Evolutionary conservation across 1,139 yeast genomes (phyloP), one percentile per base, ranked within the genome.

Genomic region (Candida tetrigidarum): DNA sequence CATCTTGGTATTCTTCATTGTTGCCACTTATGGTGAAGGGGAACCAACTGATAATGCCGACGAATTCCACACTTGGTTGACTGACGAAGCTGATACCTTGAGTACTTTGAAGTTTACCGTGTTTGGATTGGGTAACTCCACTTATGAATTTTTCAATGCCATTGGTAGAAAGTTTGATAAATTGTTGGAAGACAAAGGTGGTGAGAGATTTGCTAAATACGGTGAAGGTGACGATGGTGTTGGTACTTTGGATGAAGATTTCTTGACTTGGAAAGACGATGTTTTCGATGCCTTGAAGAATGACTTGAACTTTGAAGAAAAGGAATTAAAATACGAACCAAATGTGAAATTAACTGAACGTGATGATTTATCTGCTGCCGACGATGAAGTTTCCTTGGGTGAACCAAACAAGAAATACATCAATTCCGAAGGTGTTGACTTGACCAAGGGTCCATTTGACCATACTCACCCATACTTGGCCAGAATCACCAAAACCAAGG

Each of bases 21-120:
- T 90, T 71, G 96, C 98, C 33, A 91, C 97, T 9, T 93, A 93
- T 59, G 99, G 99, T 57, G 99, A 93, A 70, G 99, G 99, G 60
- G 99, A 93, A 63, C 96, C 96, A 53, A 93, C 99, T 19, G 99
- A 93, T 64, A 88, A 88, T 56, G 95, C 98, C 12, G 80, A 81
- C 39, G 84, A 83, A 42, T 90, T 93, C 63, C 73, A 74, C 57
- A 83, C 81, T 43, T 83, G 72, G 62, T 69, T 86, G 55, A 78
- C 77, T 16, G 71, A 74, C 47, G 86, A 81, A 36, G 82, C 82
- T 35, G 83, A 78, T 47, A 79, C 82, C 38, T 74, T 92, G 58
- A 66, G 79, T n/a, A 80, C 76, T 53, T 63, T 91, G 54, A 82
- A 77, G 56, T 91, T 69, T 65, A 80, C 91, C 49, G 79, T 90